Base-by-base conservation (phyloP, 2,329 filamentous ascomycete genomes). In the Diaporthe helianthi region DNA sequence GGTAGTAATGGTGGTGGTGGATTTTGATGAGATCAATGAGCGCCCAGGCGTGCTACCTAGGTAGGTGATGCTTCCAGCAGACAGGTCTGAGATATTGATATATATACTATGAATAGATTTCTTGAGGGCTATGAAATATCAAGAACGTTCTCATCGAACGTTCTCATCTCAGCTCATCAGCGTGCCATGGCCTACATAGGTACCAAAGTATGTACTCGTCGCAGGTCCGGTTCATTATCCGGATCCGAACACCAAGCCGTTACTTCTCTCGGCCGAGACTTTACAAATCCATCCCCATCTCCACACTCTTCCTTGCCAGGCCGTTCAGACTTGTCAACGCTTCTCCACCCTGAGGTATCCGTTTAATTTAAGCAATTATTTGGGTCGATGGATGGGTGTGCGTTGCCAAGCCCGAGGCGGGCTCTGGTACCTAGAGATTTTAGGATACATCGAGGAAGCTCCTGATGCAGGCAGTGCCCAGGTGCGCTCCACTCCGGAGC, bases 251-350 rank as follows among this genome's bases (percentile, higher is more conserved):
- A 15, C 38, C 29, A 24, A 31, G 22, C 54, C 54, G 22, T n/a
- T 9, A n/a, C n/a, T 9, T 29, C 5, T 46, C 54, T 60, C 54
- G 54, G 54, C 54, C 54, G 54, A 60, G 36, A 60, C 54, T 60
- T 60, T 46, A 60, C 15, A 46, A 44, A 60, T 60, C 24, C 36
- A 29, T 13, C 53, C n/a, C 15, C 10, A 19, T n/a, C 15, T 13
- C 33, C 33, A 33, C 33, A 10, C 55, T 61, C 41, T 12, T 47
- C 15, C 24, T 61, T 38, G 54, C 55, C 41, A 61, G 38, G 2
- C 55, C 38, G 13, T 41, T 1, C 6, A 26, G 53, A 31, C 38
- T 15, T 58, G 41, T 47, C 38, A 61, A 41, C 38, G 47, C 33
- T 61, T 6, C 12, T 41, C 10, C n/a, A n/a, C n/a, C n/a, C n/a